Percentiles rank a stretch among this genome's conserved stretches.
Evolutionary conservation across 805 yeast species (phyloP).

Genomic region (Saccharomycopsis sp.): DNA sequence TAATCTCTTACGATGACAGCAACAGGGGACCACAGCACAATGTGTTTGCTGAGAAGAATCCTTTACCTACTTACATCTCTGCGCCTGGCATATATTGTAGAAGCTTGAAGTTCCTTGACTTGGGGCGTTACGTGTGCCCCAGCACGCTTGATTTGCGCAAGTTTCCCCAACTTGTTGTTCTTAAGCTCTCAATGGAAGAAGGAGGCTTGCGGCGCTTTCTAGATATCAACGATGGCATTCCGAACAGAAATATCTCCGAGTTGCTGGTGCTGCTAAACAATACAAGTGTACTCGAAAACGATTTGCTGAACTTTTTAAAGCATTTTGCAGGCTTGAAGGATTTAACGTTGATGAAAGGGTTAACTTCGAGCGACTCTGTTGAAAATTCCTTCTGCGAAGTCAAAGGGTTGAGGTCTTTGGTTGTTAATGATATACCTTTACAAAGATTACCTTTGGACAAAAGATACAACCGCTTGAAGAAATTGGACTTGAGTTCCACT

Average conservation of each 20-base stretch:
- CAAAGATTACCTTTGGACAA: neutral
- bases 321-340: neutral
- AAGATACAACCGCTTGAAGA: neutral
- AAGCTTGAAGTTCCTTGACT: neutral
- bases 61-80: no score
- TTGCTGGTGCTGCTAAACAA: no score
- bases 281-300: no score
- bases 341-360: neutral
- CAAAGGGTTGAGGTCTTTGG: neutral
- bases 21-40: no score
- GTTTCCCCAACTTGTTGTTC: neutral
- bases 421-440: neutral
- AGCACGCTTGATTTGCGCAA: neutral
- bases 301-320: neutral
- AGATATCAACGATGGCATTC: no score
- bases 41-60: no score
- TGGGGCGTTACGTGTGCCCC: neutral
- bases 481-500: neutral
- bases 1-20: no score
- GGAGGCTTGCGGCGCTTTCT: no score
- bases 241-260: no score
- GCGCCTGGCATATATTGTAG: no score
- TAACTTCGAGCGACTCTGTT: no score
- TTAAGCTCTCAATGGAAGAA: neutral
- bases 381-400: neutral